Conservation (phyloP, 495 filamentous ascomycete species). For the Penicillium silybi region DNA sequence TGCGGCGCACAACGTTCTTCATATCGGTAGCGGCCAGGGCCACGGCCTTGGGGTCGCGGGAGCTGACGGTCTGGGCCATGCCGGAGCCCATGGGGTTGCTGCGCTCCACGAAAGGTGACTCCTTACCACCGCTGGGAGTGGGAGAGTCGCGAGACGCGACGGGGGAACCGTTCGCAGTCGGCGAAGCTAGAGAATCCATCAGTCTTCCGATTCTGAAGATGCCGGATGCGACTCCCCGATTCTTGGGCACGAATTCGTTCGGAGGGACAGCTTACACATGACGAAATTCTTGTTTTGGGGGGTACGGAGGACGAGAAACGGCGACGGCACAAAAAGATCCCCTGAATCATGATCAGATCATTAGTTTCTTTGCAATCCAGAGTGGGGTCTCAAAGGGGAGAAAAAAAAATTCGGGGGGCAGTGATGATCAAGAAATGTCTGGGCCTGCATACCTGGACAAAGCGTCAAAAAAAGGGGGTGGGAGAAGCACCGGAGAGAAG, state of each 20-base stretch:
- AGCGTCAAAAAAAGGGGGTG: conserved; percentile 11
- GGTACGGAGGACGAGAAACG: background rate
- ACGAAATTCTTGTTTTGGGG: conserved; percentile 22
- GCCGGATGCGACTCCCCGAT: background rate
- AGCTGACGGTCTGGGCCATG: conserved; percentile 64
- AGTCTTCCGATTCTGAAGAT: conserved; percentile 19
- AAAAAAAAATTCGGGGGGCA: conserved; percentile 7
- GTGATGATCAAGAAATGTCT: conserved; percentile 10
- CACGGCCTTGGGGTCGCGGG: conserved; percentile 79
- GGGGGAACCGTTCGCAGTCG: conserved; percentile 38
- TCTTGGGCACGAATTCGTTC: conserved; percentile 3
- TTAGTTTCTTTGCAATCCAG: background rate
- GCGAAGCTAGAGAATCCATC: conserved; percentile 37
- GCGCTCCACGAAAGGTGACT: conserved; percentile 56
- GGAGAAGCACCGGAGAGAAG: conserved; percentile 5
- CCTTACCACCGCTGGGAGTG: conserved; percentile 49
- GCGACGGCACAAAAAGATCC: conserved; percentile 22
- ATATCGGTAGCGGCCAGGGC: conserved; percentile 76
- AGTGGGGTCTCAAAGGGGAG: conserved; percentile 3
- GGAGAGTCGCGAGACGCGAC: conserved; percentile 32
- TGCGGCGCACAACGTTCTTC: conserved; percentile 96
- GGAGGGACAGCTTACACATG: conserved; percentile 40
- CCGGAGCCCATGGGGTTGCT: conserved; percentile 60
- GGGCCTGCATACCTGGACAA: conserved; percentile 19
- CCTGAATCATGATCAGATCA: conserved; percentile 17